Conservation (phyloP, 2,329 filamentous ascomycete genomes). For the Exophiala calicioides region DNA sequence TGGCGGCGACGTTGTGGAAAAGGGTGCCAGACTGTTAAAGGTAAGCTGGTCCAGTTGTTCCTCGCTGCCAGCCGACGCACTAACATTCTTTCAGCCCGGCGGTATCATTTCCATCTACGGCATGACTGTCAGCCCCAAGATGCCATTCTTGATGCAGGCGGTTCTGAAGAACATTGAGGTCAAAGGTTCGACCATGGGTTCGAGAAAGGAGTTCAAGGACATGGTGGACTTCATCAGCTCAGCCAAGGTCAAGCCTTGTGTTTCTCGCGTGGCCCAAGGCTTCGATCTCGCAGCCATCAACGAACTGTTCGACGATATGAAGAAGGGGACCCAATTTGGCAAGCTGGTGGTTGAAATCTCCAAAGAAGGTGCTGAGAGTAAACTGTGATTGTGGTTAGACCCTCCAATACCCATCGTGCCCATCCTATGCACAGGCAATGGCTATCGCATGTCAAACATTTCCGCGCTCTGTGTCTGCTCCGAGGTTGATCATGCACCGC, state of each 20-base stretch:
- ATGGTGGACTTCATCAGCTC: conserved; percentile 81
- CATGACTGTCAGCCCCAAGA: conserved; percentile 84
- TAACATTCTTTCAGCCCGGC: conserved; percentile 54
- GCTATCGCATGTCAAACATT: not conserved
- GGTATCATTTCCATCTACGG: conserved; percentile 86
- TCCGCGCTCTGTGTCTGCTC: conserved; percentile 1
- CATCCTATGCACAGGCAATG: not conserved
- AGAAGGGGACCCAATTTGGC: conserved; percentile 81
- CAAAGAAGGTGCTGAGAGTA: conserved; percentile 38
- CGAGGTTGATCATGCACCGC: not conserved
- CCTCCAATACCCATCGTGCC: not conserved
- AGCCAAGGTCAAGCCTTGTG: conserved; percentile 72
- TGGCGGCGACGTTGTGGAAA: conserved; percentile 78
- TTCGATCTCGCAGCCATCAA: conserved; percentile 78
- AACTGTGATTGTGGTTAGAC: conserved; percentile 36
- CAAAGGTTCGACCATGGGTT: conserved; percentile 86
- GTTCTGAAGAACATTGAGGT: conserved; percentile 87
- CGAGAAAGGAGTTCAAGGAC: conserved; percentile 80
- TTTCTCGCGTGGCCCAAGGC: conserved; percentile 72
- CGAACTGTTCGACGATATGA: conserved; percentile 83
- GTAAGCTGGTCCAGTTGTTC: conserved; percentile 36
- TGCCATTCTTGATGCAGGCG: conserved; percentile 82
- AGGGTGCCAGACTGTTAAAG: conserved; percentile 69
- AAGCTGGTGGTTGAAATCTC: conserved; percentile 81
- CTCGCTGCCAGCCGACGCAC: not conserved